Evolutionary conservation across 257 asterid genomes (phyloP).

Genomic region (Solanum clarkiae): DNA sequence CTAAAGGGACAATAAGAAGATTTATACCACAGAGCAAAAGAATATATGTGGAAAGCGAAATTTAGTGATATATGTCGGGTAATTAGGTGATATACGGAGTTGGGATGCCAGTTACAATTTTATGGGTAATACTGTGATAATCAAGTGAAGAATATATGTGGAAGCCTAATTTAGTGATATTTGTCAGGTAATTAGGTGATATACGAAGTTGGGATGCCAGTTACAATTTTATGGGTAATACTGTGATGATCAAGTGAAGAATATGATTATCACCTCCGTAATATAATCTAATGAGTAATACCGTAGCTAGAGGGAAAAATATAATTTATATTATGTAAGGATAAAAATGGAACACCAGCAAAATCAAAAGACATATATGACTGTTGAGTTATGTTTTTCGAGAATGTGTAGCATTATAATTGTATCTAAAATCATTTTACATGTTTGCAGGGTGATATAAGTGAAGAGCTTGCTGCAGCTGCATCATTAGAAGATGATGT

Average conservation of each 20-base stretch:
- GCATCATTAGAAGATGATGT: conserved; percentile 77
- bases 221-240: not conserved
- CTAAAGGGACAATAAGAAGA: not conserved
- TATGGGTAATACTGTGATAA: not conserved
- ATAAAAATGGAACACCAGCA: not conserved
- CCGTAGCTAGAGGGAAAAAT: not conserved
- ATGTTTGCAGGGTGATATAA: conserved; percentile 54
- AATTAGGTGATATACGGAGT: not conserved
- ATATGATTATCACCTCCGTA: not conserved
- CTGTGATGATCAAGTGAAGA: not conserved
- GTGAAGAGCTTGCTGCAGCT: conserved; percentile 71
- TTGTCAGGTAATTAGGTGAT: not conserved
- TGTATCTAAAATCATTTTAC: not conserved
- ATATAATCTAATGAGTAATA: not conserved
- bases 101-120: not conserved
- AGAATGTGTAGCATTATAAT: not conserved
- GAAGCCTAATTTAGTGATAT: not conserved
- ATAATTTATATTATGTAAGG: not conserved
- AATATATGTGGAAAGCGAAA: not conserved
- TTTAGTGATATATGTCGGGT: not conserved
- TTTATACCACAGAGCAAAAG: not conserved
- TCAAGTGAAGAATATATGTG: not conserved
- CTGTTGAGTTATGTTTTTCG: not conserved
- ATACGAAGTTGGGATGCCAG: not conserved
- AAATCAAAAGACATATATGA: not conserved